Conservation (phyloP, 2,329 filamentous ascomycete species). For the Atkinsonella texensis region DNA sequence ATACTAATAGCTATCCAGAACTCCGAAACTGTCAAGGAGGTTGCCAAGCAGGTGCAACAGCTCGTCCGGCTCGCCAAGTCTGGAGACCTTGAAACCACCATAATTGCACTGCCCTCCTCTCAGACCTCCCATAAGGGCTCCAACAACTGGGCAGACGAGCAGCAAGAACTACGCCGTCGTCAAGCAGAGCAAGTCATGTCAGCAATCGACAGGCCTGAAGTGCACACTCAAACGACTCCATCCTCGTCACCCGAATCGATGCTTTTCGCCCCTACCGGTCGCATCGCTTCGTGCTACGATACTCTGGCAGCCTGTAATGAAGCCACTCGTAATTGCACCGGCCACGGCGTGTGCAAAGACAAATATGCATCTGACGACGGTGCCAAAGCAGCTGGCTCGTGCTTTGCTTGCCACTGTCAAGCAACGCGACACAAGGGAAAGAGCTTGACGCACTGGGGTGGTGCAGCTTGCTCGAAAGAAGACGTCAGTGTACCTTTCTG, state of each 20-base stretch:
- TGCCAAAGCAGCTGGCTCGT: conserved; percentile 32
- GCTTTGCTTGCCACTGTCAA: conserved; percentile 70
- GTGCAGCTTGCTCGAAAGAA: conserved; percentile 77
- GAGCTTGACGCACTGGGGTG: conserved; percentile 68
- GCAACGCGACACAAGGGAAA: conserved; percentile 43
- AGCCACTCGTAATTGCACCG: conserved; percentile 67
- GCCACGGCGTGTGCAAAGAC: conserved; percentile 65
- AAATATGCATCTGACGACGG: conserved; percentile 42
- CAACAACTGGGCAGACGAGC: conserved; percentile 28
- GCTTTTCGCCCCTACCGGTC: conserved; percentile 23
- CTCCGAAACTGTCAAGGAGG: conserved; percentile 27
- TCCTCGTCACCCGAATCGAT: conserved; percentile 17
- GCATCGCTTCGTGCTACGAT: conserved; percentile 63
- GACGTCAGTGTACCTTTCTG: conserved; percentile 85
- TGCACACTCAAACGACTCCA: conserved; percentile 14
- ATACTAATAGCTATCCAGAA: conserved; percentile 22
- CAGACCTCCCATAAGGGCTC: conserved; percentile 29
- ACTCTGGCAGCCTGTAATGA: conserved; percentile 55
- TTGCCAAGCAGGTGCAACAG: conserved; percentile 32
- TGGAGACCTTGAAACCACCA: conserved; percentile 42
- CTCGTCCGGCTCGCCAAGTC: conserved; percentile 32
- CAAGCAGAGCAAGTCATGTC: conserved; percentile 36
- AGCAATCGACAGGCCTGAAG: conserved; percentile 18
- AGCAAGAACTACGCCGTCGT: conserved; percentile 34
- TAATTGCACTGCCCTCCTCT: conserved; percentile 42